These are phyloP conservation scores for Achaetomium macrosporum DNA, from an alignment of 2,329 filamentous ascomycete species.

Conservation along the genomic window DNA sequence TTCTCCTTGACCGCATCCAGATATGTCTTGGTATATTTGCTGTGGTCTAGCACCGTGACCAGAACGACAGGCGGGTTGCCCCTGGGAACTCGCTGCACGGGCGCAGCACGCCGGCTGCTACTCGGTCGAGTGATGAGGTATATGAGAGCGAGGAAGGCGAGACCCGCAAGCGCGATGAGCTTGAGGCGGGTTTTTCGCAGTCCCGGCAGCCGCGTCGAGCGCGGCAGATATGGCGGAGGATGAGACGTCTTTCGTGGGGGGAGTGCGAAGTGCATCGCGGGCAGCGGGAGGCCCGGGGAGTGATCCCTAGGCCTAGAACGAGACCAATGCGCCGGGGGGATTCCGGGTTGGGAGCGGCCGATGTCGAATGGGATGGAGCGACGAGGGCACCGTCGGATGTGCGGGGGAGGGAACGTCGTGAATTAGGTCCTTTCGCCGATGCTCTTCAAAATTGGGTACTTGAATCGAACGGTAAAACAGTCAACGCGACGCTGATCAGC, in stretches of 20 bases:
- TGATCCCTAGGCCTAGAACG: conserved; percentile 7
- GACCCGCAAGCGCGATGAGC: conserved; percentile 47
- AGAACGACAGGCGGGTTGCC: conserved; percentile 64
- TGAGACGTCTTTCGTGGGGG: conserved; percentile 79
- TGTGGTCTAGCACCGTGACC: conserved; percentile 75
- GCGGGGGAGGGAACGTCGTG: neutral
- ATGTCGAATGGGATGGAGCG: neutral
- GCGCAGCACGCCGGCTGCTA: conserved; percentile 26
- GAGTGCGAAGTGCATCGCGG: conserved; percentile 78
- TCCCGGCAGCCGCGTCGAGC: conserved; percentile 39
- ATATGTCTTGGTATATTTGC: conserved; percentile 59
- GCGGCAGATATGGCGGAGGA: conserved; percentile 62
- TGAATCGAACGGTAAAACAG: neutral
- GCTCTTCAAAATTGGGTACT: neutral
- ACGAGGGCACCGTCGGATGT: neutral
- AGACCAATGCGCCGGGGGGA: neutral
- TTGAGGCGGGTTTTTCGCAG: conserved; percentile 55
- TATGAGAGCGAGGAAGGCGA: conserved; percentile 53
- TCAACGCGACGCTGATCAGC: neutral
- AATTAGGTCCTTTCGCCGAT: neutral
- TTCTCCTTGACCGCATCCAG: conserved; percentile 73
- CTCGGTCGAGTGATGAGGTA: conserved; percentile 49
- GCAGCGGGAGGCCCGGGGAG: conserved; percentile 2
- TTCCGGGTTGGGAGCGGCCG: neutral
- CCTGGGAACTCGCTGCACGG: conserved; percentile 34